Base-by-base conservation (phyloP, 208 protist species). In the Trypanosoma platydactyli region DNA sequence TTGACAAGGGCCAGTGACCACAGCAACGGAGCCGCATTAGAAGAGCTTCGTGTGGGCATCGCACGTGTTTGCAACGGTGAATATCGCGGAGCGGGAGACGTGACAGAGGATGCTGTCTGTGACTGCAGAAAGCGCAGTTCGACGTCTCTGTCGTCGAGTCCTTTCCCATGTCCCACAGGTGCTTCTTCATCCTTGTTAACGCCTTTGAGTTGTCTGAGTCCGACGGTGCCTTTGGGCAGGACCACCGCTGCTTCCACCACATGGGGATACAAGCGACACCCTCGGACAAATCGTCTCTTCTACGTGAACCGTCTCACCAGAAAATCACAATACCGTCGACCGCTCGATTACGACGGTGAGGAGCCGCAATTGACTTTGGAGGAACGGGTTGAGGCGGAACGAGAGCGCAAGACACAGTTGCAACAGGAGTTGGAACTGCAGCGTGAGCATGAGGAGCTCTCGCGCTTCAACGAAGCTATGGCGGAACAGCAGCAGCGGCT, bases 41-140 rank as follows among this genome's bases (percentile, higher is more conserved):
- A 77, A 35, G 69, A 71, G 45, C 60, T 90, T 51, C 71, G 79
- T 7, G 16, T 71, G n/a, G 40, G 58, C 16, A 71, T 90, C 27
- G 84, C 80, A 18, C 77, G 80, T 25, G 78, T 74, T 13, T 86
- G 80, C 45, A 73, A 79, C 16, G 84, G 84, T 29, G 80, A 90
- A 61, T 35, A 83, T 25, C 25, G 54, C n/a, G 64, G 71, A 33
- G 29, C 63, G 2, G 67, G 71, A n/a, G 40, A 70, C 24, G 71
- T 83, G 9, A 49, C 58, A 1, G 46, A 69, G 27, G 45, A 62
- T 25, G 50, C 4, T 45, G 54, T 55, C 38, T 16, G 13, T 44
- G 30, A 64, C 1, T 38, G 1, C 45, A n/a, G 33, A 5, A 9
- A 61, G 22, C 35, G 40, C 11, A 29, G 13, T 16, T 0, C 48